Conservation (phyloP, 495 filamentous ascomycete species). For the Talaromyces thailandensis region DNA sequence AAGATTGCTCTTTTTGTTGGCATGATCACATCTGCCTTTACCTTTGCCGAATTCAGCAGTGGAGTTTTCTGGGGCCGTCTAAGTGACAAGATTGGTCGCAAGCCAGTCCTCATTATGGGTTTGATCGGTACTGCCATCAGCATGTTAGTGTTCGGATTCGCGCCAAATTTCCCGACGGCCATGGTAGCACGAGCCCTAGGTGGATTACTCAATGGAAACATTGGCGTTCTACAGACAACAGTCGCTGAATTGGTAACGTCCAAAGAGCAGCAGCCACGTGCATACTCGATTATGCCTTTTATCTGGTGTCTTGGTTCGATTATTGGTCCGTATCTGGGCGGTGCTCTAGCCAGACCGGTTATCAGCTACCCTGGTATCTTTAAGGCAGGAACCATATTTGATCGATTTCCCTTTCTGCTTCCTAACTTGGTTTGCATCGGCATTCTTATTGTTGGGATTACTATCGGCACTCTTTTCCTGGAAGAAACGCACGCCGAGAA, state of each 20-base stretch:
- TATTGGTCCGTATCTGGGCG: slow-evolving; percentile 83
- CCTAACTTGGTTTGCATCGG: slow-evolving; percentile 86
- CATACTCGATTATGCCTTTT: slow-evolving; percentile 95
- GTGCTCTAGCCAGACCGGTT: slow-evolving; percentile 79
- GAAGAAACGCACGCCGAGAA: slow-evolving; percentile 91
- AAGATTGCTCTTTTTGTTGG: slow-evolving; percentile 89
- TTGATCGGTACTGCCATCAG: slow-evolving; percentile 84
- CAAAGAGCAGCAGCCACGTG: slow-evolving; percentile 85
- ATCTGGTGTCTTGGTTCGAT: slow-evolving; percentile 95
- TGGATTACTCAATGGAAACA: slow-evolving; percentile 90
- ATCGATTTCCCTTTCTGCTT: slow-evolving; percentile 80
- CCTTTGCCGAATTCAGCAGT: slow-evolving; percentile 87
- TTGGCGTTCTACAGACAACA: slow-evolving; percentile 90
- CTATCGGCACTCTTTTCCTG: slow-evolving; percentile 79
- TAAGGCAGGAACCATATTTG: slow-evolving; percentile 63
- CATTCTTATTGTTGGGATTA: slow-evolving; percentile 67
- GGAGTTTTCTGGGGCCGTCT: slow-evolving; percentile 87
- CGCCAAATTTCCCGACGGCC: slow-evolving; percentile 72
- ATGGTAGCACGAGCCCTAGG: slow-evolving; percentile 82
- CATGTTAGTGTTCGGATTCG: slow-evolving; percentile 90
- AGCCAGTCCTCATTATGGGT: slow-evolving; percentile 83
- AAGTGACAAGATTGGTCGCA: slow-evolving; percentile 86
- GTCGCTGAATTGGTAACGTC: slow-evolving; percentile 86
- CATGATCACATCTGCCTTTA: slow-evolving; percentile 94
- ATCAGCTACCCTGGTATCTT: slow-evolving; percentile 74